phyloP scores from a whole-genome alignment of 139 green algal species.

The Chlamydomonas urium region DNA sequence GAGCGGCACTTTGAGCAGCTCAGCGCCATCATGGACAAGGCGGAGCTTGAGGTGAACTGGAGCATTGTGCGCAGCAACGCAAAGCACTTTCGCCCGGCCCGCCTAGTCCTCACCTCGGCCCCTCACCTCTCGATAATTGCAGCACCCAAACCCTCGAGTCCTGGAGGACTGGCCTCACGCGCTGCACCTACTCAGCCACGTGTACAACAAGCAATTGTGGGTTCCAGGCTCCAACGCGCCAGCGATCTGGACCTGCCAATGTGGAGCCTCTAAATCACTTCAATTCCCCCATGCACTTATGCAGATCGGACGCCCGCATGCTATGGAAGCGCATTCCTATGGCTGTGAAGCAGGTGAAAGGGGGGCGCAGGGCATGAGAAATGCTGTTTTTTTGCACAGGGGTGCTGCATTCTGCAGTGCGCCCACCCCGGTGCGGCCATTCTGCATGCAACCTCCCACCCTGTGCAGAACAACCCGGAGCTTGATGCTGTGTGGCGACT shows the following conservation, averaged over 20 bases:
- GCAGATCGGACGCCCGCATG: conserved; percentile 41
- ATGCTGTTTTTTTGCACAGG: neutral
- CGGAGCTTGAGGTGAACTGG: conserved; percentile 47
- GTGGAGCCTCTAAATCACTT: neutral
- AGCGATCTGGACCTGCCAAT: neutral
- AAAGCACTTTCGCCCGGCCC: neutral
- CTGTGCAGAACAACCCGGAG: conserved; percentile 37
- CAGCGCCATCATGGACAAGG: conserved; percentile 12
- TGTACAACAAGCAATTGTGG: conserved; percentile 45
- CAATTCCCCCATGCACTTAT: neutral
- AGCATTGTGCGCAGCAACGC: neutral
- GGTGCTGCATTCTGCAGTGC: neutral
- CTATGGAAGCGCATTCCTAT: conserved; percentile 46
- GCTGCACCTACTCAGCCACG: conserved; percentile 38
- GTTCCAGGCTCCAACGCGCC: neutral
- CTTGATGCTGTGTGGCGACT: conserved; percentile 39
- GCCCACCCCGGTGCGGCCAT: neutral
- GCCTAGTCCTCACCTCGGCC: neutral
- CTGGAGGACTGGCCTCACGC: conserved; percentile 38
- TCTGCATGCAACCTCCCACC: neutral
- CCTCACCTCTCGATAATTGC: no score
- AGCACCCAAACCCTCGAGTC: conserved; percentile 36
- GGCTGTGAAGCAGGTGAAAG: conserved; percentile 23
- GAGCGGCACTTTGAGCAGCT: conserved; percentile 10
- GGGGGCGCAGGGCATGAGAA: no score